Base-by-base conservation (phyloP, 192 early-diverging fungal species). In the Coemansia reversa region DNA sequence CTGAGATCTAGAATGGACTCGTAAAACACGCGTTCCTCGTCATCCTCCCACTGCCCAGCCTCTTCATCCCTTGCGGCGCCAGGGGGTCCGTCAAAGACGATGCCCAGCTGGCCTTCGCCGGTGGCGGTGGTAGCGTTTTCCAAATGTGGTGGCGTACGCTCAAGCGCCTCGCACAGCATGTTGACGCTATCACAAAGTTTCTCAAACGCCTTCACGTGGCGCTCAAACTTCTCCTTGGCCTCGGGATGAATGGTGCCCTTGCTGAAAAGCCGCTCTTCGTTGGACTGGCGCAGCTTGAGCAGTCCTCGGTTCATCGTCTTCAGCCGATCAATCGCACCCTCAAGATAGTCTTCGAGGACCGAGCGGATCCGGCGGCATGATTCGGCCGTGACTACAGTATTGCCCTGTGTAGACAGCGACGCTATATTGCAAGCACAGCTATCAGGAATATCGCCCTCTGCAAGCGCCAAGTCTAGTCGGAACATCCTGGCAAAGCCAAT, bases 21-120 rank as follows among this genome's bases (percentile, higher is more conserved):
- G 67, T 98, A 99, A 72, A 99, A 97, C 50, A 82, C 75, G 49
- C 89, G 85, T 24, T 89, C 88, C 45, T 98, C 96, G 24, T 98
- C 94, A 67, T 97, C 94, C 66, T 98, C 95, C 92, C 96, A 99
- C 20, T 88, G 72, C 24, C 55, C 63, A 35, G 48, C 14, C 42
- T 63, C 32, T 19, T 51, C 56, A 49, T 50, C 60, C 24, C 51
- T 63, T 0, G 58, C 49, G 14, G 67, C 50, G 4, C 20, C 67
- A n/a, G 45, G 0, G 14, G 76, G 53, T 5, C 52, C 68, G 19
- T 71, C 78, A 64, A 84, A 74, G 45, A 67, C 76, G 42, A 84
- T 78, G 9, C 68, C 72, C 28, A 74, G 57, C 70, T 63, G 65
- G 55, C 50, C 63, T 20, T 76, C 68, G 22, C 23, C 67, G n/a